Conservation (phyloP, 2,329 filamentous ascomycete species). For the Hirsutella rhossiliensis region DNA sequence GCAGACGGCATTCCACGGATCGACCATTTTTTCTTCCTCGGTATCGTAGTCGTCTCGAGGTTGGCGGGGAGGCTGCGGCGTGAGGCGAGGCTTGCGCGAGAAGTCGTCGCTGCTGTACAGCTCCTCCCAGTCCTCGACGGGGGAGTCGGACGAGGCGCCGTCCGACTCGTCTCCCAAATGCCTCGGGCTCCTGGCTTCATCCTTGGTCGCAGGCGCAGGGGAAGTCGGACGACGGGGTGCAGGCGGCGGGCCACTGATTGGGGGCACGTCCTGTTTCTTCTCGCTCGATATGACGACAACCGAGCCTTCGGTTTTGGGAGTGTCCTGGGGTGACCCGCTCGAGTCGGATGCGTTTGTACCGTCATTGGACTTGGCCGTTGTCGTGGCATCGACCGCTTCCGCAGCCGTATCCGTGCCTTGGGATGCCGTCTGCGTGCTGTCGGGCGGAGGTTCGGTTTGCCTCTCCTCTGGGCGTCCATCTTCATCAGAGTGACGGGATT, state of each 20-base stretch:
- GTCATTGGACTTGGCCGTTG: slow-evolving; percentile 9
- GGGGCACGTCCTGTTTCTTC: slow-evolving; percentile 22
- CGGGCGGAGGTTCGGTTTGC: background rate
- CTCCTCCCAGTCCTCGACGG: slow-evolving; percentile 46
- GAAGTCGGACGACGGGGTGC: background rate
- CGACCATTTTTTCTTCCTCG: slow-evolving; percentile 43
- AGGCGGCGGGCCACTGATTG: slow-evolving; percentile 13
- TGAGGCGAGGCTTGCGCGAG: slow-evolving; percentile 34
- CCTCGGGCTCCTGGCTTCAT: slow-evolving; percentile 8
- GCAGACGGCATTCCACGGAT: slow-evolving; percentile 52
- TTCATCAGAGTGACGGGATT: background rate
- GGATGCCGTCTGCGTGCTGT: slow-evolving; percentile 6
- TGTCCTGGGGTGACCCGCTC: slow-evolving; percentile 18
- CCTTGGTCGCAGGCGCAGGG: slow-evolving; percentile 6
- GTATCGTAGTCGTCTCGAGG: slow-evolving; percentile 32
- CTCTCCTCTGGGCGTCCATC: background rate
- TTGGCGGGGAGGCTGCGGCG: slow-evolving; percentile 20
- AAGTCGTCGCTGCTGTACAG: slow-evolving; percentile 48
- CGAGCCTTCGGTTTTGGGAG: slow-evolving; percentile 18
- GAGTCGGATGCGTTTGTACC: slow-evolving; percentile 15
- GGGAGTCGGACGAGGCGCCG: slow-evolving; percentile 46
- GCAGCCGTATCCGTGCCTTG: background rate
- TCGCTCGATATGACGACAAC: slow-evolving; percentile 8
- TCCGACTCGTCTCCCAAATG: slow-evolving; percentile 27
- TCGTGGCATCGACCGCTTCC: slow-evolving; percentile 3